These are phyloP conservation scores for Candida nemodendra DNA, from an alignment of 805 yeast species.

Conservation along the genomic window DNA sequence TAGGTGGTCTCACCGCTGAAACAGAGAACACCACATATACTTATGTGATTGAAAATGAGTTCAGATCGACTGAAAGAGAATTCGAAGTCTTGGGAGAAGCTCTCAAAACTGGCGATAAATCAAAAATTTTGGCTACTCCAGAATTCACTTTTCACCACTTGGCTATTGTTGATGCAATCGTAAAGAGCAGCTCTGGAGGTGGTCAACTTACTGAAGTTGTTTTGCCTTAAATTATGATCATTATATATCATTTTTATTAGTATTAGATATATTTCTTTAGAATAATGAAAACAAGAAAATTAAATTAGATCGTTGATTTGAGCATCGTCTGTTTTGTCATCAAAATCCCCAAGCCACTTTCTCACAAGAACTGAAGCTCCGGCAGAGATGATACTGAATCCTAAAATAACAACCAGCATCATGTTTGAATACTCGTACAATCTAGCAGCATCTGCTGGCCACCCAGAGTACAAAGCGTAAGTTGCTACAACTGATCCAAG, in stretches of 20 bases:
- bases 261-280: no score
- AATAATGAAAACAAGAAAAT: no score
- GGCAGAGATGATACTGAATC: constrained; percentile 63
- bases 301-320: no score
- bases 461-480: constrained; percentile 80
- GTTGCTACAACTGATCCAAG: constrained; percentile 84
- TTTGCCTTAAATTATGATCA: constrained; percentile 17
- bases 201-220: constrained; percentile 37
- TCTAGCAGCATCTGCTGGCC: constrained; percentile 74
- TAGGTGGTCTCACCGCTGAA: constrained; percentile 59
- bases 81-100: constrained; percentile 46
- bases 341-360: constrained; percentile 33
- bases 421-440: constrained; percentile 70
- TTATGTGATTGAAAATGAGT: constrained; percentile 43
- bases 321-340: constrained; percentile 1
- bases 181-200: constrained; percentile 60
- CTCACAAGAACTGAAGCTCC: constrained; percentile 32
- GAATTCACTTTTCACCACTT: constrained; percentile 86
- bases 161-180: constrained; percentile 83
- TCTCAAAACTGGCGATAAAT: constrained; percentile 23
- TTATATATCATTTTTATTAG: no score
- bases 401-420: constrained; percentile 79
- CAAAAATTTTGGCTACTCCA: constrained; percentile 46
- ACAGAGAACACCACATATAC: constrained; percentile 37
- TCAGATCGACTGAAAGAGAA: constrained; percentile 42